Evolutionary conservation across 306 rosid genomes (phyloP).

Genomic region (Abrus precatorius): DNA sequence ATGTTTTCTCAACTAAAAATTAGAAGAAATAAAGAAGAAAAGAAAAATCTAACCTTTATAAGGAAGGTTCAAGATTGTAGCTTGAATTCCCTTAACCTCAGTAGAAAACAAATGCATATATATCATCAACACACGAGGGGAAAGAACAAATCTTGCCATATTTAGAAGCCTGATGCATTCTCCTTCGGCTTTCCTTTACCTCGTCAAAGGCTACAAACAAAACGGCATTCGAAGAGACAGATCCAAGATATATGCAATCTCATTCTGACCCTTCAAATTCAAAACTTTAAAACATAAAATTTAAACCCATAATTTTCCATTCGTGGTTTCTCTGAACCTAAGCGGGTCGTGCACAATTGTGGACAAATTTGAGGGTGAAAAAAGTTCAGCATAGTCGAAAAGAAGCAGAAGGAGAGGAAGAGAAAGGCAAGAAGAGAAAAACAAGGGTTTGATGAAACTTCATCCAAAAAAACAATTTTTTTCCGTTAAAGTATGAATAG

Average conservation of each 20-base stretch:
- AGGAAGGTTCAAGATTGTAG: constrained; percentile 24
- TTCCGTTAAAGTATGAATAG: constrained; percentile 54
- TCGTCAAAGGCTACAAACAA: not conserved
- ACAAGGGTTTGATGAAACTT: constrained; percentile 32
- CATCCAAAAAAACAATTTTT: not conserved
- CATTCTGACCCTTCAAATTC: constrained; percentile 29
- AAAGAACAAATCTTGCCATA: constrained; percentile 50
- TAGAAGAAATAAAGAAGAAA: constrained; percentile 30
- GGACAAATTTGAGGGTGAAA: constrained; percentile 24
- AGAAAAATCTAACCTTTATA: constrained; percentile 47
- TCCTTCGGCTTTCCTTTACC: constrained; percentile 25
- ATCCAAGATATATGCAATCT: not conserved
- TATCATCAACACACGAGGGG: constrained; percentile 22
- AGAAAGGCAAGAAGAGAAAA: not conserved
- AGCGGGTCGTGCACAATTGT: constrained; percentile 1
- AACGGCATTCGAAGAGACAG: not conserved
- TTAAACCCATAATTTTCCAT: not conserved
- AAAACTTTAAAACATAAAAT: not conserved
- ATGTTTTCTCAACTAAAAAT: constrained; percentile 2
- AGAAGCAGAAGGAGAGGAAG: constrained; percentile 8
- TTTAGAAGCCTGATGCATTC: constrained; percentile 37
- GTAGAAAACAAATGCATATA: constrained; percentile 23
- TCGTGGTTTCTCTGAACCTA: not conserved
- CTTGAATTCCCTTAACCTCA: constrained; percentile 38
- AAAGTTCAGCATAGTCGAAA: constrained; percentile 6